phyloP scores from a whole-genome alignment of 768 basidiomycete species.

The Mycena albidolilacea region DNA sequence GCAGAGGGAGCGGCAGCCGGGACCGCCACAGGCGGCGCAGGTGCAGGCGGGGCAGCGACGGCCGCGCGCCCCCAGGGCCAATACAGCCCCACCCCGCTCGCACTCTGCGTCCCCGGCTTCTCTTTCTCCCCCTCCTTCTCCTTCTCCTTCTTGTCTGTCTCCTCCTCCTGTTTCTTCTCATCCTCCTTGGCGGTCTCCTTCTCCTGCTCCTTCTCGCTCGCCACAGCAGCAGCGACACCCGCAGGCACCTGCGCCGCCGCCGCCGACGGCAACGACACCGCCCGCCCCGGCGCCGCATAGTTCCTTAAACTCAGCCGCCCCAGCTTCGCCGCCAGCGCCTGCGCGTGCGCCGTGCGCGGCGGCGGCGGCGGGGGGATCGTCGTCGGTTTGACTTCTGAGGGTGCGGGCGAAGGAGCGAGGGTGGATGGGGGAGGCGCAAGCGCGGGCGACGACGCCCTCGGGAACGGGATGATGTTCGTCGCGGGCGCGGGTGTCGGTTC shows the following conservation, averaged over 20 bases:
- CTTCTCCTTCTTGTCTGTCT: slow-evolving; percentile 1
- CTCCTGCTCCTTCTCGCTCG: background rate
- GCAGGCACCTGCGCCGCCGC: slow-evolving; percentile 10
- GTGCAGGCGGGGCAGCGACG: background rate
- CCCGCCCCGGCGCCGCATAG: slow-evolving; percentile 49
- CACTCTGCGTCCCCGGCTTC: slow-evolving; percentile 30
- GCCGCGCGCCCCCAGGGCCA: slow-evolving; percentile 35
- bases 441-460: slow-evolving; percentile 1
- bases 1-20: too few species aligned
- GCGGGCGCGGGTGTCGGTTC: slow-evolving; percentile 3
- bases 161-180: background rate
- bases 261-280: slow-evolving; percentile 48
- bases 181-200: background rate
- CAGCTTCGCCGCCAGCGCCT: slow-evolving; percentile 38
- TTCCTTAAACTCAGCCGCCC: slow-evolving; percentile 50
- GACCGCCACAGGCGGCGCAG: too few species aligned
- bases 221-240: slow-evolving; percentile 8
- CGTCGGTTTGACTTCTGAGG: background rate
- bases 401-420: background rate
- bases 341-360: slow-evolving; percentile 36
- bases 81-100: slow-evolving; percentile 36
- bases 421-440: background rate
- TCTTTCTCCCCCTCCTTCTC: slow-evolving; percentile 43
- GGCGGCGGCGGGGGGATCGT: slow-evolving; percentile 30
- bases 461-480: slow-evolving; percentile 25